A percentile compares a stretch with the other conserved stretches of the same genome.
phyloP scores from a whole-genome alignment of 1,139 yeast species.

The Candida buenavistaensis region DNA sequence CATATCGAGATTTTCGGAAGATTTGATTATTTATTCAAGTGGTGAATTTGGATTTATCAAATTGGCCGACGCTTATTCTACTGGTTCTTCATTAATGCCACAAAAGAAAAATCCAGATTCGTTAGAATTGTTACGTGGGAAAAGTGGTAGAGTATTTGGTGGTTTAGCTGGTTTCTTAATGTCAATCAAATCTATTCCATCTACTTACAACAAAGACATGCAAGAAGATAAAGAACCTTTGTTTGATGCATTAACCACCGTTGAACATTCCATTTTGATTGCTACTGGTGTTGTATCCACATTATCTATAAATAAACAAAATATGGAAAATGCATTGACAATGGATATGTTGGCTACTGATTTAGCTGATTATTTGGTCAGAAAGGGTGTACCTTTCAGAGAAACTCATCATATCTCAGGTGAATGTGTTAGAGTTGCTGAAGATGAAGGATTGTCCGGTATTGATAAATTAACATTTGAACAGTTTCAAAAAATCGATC shows the following conservation, averaged over 20 bases:
- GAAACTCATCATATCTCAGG: slow-evolving; percentile 99
- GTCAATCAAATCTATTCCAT: slow-evolving; percentile 94
- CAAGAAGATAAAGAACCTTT: slow-evolving; percentile 99
- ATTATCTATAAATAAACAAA: slow-evolving; percentile 64
- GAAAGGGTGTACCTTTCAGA: slow-evolving; percentile 98
- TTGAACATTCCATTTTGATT: slow-evolving; percentile 88
- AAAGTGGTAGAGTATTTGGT: slow-evolving; percentile 96
- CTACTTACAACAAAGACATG: slow-evolving; percentile 96
- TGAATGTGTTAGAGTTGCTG: slow-evolving; percentile 92
- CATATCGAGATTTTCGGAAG: slow-evolving; percentile 91
- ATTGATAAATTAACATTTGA: slow-evolving; percentile 75
- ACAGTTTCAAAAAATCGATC: slow-evolving; percentile 77
- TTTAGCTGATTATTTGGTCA: slow-evolving; percentile 93
- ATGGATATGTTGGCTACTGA: slow-evolving; percentile 99
- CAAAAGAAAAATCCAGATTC: slow-evolving; percentile 99
- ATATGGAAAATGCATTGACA: slow-evolving; percentile 84
- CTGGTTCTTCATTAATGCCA: slow-evolving; percentile 98
- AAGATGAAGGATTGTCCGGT: slow-evolving; percentile 70
- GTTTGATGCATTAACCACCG: slow-evolving; percentile 86
- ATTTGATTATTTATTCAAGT: slow-evolving; percentile 90
- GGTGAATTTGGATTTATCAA: slow-evolving; percentile 95
- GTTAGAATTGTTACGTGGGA: slow-evolving; percentile 90
- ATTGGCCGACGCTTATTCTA: slow-evolving; percentile 95
- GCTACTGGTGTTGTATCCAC: slow-evolving; percentile 97
- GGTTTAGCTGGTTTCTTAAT: slow-evolving; percentile 91